These are phyloP conservation scores for Solanum paucissectum DNA, from an alignment of 257 asterid genomes.

Conservation along the genomic window DNA sequence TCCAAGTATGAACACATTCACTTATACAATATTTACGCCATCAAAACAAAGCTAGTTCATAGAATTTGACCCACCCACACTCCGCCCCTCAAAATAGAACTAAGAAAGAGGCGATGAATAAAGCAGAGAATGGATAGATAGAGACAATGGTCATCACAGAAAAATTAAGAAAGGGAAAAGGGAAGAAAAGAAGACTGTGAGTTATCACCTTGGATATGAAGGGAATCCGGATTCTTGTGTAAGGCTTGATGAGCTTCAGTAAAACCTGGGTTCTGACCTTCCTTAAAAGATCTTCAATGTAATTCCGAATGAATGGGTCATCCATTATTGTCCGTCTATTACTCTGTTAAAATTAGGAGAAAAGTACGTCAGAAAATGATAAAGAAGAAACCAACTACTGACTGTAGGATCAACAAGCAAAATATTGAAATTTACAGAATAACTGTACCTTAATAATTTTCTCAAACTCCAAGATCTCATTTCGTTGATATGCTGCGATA, in stretches of 20 bases:
- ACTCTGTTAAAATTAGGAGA: slow-evolving; percentile 38
- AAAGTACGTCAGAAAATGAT: not conserved
- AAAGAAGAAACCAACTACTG: not conserved
- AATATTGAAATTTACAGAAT: not conserved
- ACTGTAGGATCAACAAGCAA: not conserved
- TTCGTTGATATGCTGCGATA: slow-evolving; percentile 94
- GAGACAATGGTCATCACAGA: not conserved
- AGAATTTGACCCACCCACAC: not conserved
- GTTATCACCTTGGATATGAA: slow-evolving; percentile 76
- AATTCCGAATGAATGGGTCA: slow-evolving; percentile 85
- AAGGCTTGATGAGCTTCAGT: slow-evolving; percentile 94
- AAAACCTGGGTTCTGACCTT: slow-evolving; percentile 94
- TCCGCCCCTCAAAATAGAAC: not conserved
- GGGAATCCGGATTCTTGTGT: slow-evolving; percentile 88
- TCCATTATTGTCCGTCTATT: slow-evolving; percentile 97
- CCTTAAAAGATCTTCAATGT: slow-evolving; percentile 95
- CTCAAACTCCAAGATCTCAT: slow-evolving; percentile 91
- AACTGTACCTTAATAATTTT: slow-evolving; percentile 75
- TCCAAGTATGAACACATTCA: not conserved
- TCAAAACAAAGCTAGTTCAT: not conserved
- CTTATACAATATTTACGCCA: not conserved
- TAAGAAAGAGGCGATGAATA: not conserved
- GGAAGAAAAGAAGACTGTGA: not conserved
- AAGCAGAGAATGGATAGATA: not conserved
- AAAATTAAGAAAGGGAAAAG: not conserved